A percentile compares a stretch with the other conserved stretches of the same genome.
These are phyloP conservation scores for Aspergillus ibericus DNA, from an alignment of 2,329 filamentous ascomycete genomes.

Conservation along the genomic window DNA sequence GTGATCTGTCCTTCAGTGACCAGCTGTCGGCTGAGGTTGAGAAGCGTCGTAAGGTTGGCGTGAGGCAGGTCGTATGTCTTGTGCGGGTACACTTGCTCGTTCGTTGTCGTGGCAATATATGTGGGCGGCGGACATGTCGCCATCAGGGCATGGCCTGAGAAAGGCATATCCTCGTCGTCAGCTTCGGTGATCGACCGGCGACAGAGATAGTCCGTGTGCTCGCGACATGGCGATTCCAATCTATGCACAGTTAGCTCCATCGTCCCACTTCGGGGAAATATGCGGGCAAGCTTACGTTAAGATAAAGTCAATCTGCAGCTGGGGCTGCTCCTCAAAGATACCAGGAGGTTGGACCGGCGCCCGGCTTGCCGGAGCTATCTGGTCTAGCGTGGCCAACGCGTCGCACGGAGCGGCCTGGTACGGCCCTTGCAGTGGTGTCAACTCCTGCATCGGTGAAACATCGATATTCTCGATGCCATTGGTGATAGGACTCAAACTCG, in stretches of 20 bases:
- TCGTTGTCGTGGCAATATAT: constrained; percentile 56
- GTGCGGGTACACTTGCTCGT: constrained; percentile 58
- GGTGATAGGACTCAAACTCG: constrained; percentile 31
- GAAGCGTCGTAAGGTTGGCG: constrained; percentile 73
- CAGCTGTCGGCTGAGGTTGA: constrained; percentile 79
- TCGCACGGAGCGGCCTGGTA: constrained; percentile 25
- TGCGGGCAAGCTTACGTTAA: constrained; percentile 39
- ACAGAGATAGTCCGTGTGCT: constrained; percentile 77
- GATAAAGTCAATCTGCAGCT: constrained; percentile 50
- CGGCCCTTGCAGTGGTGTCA: constrained; percentile 25
- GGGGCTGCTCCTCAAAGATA: constrained; percentile 48
- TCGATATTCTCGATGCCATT: constrained; percentile 30
- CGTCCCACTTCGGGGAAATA: not conserved
- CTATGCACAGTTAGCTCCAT: constrained; percentile 31
- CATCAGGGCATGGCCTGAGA: constrained; percentile 92
- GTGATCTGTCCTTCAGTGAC: constrained; percentile 82
- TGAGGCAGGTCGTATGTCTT: constrained; percentile 79
- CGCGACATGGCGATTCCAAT: constrained; percentile 55
- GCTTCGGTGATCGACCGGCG: constrained; percentile 65
- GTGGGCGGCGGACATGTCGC: constrained; percentile 78
- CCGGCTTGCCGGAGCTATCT: constrained; percentile 19
- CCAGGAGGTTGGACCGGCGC: constrained; percentile 27
- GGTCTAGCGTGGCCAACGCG: constrained; percentile 26
- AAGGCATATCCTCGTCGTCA: constrained; percentile 59
- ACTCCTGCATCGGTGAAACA: constrained; percentile 28